Evolutionary conservation across 1,284 basidiomycete genomes (phyloP).

Genomic region (Butyriboletus regius): DNA sequence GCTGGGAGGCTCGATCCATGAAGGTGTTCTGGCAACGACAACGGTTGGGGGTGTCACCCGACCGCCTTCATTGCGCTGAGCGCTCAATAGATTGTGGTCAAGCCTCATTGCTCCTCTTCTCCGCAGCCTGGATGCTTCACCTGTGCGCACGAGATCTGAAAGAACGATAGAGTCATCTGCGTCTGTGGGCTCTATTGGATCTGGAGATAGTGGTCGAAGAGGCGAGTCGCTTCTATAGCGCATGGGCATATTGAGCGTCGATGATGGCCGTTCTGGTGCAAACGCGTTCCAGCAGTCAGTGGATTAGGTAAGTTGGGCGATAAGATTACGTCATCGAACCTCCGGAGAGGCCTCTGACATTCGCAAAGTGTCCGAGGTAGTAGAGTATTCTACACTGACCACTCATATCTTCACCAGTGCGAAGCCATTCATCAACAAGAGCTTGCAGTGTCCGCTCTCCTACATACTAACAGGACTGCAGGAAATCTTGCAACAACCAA

Average conservation of each 20-base stretch:
- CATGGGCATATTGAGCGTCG: slow-evolving; percentile 28
- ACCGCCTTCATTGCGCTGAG: slow-evolving; percentile 27
- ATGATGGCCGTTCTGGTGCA: slow-evolving; percentile 19
- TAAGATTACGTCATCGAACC: slow-evolving; percentile 11
- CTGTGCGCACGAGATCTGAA: slow-evolving; percentile 60
- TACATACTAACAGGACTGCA: too few relatives aligned
- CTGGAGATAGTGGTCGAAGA: slow-evolving; percentile 11
- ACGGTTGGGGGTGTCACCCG: slow-evolving; percentile 26
- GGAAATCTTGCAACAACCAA: too few relatives aligned
- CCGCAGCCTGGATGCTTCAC: slow-evolving; percentile 64
- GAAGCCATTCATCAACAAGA: too few relatives aligned
- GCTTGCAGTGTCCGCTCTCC: too few relatives aligned
- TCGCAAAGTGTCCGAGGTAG: too few relatives aligned
- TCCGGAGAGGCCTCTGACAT: too few relatives aligned
- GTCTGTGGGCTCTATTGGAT: slow-evolving; percentile 35
- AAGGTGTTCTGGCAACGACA: slow-evolving; percentile 28
- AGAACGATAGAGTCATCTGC: slow-evolving; percentile 62
- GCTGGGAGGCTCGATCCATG: slow-evolving; percentile 33
- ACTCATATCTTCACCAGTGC: too few relatives aligned
- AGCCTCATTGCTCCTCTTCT: slow-evolving; percentile 62
- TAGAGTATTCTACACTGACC: too few relatives aligned
- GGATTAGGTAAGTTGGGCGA: slow-evolving; percentile 4
- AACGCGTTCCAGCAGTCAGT: background rate
- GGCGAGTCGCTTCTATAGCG: slow-evolving; percentile 26
- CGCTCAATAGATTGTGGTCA: slow-evolving; percentile 38